Base-by-base conservation (phyloP, 1,284 basidiomycete genomes). In the Coriolopsis trogii region DNA sequence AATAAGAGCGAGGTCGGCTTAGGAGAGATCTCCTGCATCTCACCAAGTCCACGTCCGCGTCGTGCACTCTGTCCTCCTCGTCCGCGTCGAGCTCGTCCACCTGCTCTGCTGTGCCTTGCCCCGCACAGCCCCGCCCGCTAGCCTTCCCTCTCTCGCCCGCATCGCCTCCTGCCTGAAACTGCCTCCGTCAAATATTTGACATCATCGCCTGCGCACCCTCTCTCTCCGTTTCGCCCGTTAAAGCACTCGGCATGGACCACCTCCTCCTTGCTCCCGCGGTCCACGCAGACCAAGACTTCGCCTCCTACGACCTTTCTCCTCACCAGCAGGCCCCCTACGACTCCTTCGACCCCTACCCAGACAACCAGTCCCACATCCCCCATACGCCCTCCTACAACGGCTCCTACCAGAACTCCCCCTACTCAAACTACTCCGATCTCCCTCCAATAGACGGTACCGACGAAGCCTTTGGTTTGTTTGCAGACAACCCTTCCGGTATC, bases 381-480 rank as follows among this genome's bases (percentile, higher is more conserved):
- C 72, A 73, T 60, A 79, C 78, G 0, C 78, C 78, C 21, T 80
- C 79, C 43, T 80, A 80, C 70, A 77, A 77, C 59, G 79, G 78
- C 53, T 79, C 78, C 1, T 80, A 79, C 65, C 75, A 82, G 63
- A 81, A 84, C 67, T 87, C 85, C 0, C 85, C 85, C n/a, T 87
- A 77, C 67, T 87, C 85, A 6, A 74, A 68, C 46, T 75, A 81
- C 57, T 86, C 84, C 2, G 86, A 88, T 24, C 82, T 89, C 9
- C 66, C 67, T 20, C 76, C 76, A 51, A 82, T 80, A 67, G 73
- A 74, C 63, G 72, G 70, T 36, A 74, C 77, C 34, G 74, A 78
- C 41, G 75, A 79, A 39, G 55, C 67, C 41, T 69, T 74, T 29
- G 66, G 55, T 41, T 60, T 79, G 48, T 76, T 77, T 18, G 71